Conservation (phyloP, 345 rosid genomes). For the Theobroma cacao region DNA sequence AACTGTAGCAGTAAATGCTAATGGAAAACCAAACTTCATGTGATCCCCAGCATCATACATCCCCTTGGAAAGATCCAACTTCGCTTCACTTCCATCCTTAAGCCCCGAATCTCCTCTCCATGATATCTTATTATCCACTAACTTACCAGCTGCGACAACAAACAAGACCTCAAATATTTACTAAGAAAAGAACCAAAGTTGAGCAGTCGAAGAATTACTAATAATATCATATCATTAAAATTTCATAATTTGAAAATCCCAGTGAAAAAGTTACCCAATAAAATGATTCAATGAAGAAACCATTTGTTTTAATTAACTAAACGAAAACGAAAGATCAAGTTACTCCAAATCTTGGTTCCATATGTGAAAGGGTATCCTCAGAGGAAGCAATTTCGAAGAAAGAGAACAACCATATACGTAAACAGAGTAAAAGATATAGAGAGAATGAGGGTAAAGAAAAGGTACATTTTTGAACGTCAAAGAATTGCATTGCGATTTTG, state of each 20-base stretch:
- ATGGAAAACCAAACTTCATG: constrained; percentile 88
- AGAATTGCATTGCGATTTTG: constrained; percentile 73
- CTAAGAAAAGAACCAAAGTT: background rate
- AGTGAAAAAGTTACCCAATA: background rate
- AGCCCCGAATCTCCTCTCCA: constrained; percentile 97
- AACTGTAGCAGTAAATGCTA: constrained; percentile 90
- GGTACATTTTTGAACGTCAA: constrained; percentile 87
- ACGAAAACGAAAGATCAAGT: background rate
- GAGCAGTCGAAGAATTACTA: background rate
- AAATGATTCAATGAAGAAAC: background rate
- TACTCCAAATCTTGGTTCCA: background rate
- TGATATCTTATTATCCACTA: constrained; percentile 55
- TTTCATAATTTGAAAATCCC: background rate
- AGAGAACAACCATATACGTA: background rate
- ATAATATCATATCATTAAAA: background rate
- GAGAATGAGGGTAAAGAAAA: background rate
- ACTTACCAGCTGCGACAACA: constrained; percentile 63
- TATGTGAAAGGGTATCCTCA: background rate
- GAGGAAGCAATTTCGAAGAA: background rate
- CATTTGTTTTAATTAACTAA: background rate
- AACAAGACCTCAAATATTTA: background rate
- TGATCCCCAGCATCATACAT: constrained; percentile 97
- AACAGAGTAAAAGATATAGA: background rate
- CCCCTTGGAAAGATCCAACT: constrained; percentile 75
- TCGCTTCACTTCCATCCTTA: constrained; percentile 64